phyloP scores from a whole-genome alignment of 305 asterid species.

The Solanum hybrid region DNA sequence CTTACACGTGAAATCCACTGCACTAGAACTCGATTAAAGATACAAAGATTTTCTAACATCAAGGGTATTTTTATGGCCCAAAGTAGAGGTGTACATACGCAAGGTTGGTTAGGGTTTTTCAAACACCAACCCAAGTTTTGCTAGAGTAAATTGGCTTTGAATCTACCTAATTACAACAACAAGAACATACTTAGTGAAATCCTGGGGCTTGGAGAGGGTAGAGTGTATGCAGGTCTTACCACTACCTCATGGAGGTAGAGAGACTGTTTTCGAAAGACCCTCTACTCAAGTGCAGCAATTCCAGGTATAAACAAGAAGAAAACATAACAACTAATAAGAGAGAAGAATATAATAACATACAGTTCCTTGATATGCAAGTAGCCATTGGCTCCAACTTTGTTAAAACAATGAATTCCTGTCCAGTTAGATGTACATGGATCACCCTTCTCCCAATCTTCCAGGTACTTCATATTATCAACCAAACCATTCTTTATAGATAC shows the following conservation, averaged over 20 bases:
- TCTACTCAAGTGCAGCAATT: background rate
- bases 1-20: background rate
- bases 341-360: slow-evolving; percentile 17
- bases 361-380: slow-evolving; percentile 31
- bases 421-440: slow-evolving; percentile 41
- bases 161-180: background rate
- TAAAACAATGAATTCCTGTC: slow-evolving; percentile 33
- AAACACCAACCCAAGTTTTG: background rate
- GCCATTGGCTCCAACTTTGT: slow-evolving; percentile 14
- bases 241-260: background rate
- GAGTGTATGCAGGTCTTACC: background rate
- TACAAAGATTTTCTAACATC: background rate
- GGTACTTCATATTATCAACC: slow-evolving; percentile 18
- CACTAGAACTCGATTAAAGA: background rate
- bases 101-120: background rate
- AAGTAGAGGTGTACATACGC: background rate
- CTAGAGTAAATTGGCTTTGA: background rate
- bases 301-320: background rate
- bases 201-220: background rate
- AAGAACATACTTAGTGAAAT: background rate
- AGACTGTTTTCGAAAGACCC: background rate
- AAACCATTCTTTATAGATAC: slow-evolving; percentile 20
- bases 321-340: background rate
- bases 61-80: background rate
- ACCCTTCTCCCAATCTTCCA: slow-evolving; percentile 25